These are phyloP conservation scores for Berberis thunbergii DNA, from an alignment of 164 flowering plant genomes.

Conservation along the genomic window DNA sequence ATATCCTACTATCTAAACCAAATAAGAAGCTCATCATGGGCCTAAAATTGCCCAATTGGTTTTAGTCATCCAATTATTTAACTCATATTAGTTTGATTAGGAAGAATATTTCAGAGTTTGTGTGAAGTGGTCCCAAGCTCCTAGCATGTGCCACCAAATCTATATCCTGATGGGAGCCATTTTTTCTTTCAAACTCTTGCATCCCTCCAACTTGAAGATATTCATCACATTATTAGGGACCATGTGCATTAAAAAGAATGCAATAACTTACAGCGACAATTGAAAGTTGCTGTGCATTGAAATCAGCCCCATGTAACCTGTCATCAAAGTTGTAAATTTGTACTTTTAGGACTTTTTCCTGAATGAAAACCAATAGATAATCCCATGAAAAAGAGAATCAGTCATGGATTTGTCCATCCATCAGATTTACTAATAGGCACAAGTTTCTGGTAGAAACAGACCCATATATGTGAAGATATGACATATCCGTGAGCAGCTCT, in stretches of 20 bases:
- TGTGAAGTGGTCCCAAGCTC: no score
- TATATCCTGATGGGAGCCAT: no score
- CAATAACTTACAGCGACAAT: constrained; percentile 68
- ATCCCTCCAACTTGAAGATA: background rate
- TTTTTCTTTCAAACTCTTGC: background rate
- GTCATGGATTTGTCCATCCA: background rate
- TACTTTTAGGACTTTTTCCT: background rate
- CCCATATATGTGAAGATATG: constrained; percentile 89
- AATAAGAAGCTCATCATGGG: no score
- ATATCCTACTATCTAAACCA: no score
- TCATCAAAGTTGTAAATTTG: background rate
- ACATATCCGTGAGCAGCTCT: constrained; percentile 69
- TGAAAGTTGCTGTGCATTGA: constrained; percentile 77
- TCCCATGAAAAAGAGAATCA: background rate
- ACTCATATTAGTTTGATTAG: no score
- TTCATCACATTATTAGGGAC: background rate
- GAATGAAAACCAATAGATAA: background rate
- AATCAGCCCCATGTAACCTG: constrained; percentile 60
- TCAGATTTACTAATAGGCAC: background rate
- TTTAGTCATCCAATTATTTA: no score
- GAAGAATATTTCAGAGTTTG: no score
- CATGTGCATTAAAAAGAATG: background rate
- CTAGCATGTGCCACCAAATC: no score
- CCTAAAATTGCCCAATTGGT: no score
- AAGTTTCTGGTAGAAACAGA: constrained; percentile 16